Evolutionary conservation across 495 filamentous ascomycete genomes (phyloP), one percentile per base, ranked within the genome.

Genomic region (Penicillium manginii): DNA sequence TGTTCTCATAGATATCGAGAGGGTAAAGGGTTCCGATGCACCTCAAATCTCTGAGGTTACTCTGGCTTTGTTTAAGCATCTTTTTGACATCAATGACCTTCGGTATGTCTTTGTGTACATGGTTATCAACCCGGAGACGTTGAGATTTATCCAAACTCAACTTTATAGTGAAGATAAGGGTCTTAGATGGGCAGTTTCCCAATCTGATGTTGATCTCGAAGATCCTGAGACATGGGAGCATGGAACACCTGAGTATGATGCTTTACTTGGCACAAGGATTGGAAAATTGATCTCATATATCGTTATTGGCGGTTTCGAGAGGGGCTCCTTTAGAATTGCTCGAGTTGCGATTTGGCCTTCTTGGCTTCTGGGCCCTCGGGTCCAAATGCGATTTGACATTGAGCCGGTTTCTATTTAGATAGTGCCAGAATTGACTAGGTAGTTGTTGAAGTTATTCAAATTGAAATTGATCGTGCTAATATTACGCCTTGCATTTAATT

Each of bases 231-330:
- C 22, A 2, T 33, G 35, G 45, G 55, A 26, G 11, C 10, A 23
- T 26, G 23, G 49, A 22, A 52, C 55, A 2, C 37, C 55, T 6
- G 49, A 52, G 31, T 58, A 42, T 29, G n/a, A 58, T 17, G 29
- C 47, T 15, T n/a, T 58, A 9, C 40, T 58, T 9, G 55, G 55
- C 3, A 58, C 55, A 17, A 49, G 32, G 3, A 33, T 58, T 11
- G 55, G 48, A 3, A 58, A 58, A 23, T 2, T 58, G 15, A 39
- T 46, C 15, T 48, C 48, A 0, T 45, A 45, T 52, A 26, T 58
- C 0, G 39, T 58, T 12, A 19, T 58, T 23, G 49, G 49, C 6
- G 48, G 35, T 8, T 58, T 45, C 7, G 7, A 26, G 11, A 45
- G 55, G 15, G 55, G 55, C 2, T 29, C 55, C 19, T n/a, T 11